phyloP scores from a whole-genome alignment of 2,329 filamentous ascomycete genomes.

The Neofusicoccum umdonicola region DNA sequence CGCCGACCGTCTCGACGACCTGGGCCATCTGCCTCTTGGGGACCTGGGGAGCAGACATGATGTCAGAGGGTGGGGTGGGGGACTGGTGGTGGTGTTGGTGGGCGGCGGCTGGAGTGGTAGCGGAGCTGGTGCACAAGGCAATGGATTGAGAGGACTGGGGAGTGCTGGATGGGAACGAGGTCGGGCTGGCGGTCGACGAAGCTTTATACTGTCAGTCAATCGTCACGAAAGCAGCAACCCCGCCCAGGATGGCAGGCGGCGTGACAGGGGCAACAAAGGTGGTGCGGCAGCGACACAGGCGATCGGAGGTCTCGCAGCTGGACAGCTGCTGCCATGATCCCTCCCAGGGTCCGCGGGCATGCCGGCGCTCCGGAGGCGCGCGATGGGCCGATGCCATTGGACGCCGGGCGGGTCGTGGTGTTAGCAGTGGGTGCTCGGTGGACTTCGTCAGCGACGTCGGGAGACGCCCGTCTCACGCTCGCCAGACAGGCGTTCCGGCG shows the following conservation, averaged over 20 bases:
- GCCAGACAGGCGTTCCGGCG: background rate
- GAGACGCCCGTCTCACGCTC: constrained; percentile 3
- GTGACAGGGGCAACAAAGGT: constrained; percentile 8
- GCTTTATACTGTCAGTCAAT: constrained; percentile 13
- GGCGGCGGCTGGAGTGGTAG: background rate
- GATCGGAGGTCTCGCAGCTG: background rate
- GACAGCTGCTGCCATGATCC: background rate
- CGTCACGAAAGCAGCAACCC: constrained; percentile 5
- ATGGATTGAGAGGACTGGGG: background rate
- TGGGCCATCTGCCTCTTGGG: constrained; percentile 88
- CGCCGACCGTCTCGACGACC: constrained; percentile 79
- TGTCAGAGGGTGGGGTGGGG: constrained; percentile 18
- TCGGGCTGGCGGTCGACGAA: background rate
- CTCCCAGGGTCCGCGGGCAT: constrained; percentile 13
- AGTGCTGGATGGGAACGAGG: background rate
- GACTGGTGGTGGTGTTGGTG: background rate
- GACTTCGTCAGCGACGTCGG: background rate
- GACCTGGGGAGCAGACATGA: constrained; percentile 54
- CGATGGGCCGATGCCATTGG: constrained; percentile 12
- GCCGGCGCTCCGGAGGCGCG: constrained; percentile 9
- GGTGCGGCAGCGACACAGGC: background rate
- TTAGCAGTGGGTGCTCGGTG: background rate
- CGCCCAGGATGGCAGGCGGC: constrained; percentile 11
- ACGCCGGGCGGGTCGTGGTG: background rate
- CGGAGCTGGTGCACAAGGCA: background rate